Percentiles rank a stretch among this genome's conserved stretches.
phyloP scores from a whole-genome alignment of 2,329 filamentous ascomycete genomes.

The Trichoderma afroharzianum region DNA sequence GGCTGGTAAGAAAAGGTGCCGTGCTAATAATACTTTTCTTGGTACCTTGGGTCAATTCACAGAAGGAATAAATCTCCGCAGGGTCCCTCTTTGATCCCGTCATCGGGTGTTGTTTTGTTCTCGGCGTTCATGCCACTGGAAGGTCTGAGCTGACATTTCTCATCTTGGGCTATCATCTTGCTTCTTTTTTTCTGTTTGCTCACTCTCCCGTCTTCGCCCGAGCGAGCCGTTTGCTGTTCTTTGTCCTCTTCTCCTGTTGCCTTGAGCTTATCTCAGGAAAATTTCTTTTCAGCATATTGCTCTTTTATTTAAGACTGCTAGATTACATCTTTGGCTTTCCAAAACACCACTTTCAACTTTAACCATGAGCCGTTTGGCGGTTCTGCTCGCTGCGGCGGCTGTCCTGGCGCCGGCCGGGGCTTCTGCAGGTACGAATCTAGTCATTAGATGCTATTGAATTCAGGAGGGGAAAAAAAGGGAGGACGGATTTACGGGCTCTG shows the following conservation, averaged over 20 bases:
- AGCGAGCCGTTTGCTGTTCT: neutral
- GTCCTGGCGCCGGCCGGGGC: constrained; percentile 15
- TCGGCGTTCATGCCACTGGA: neutral
- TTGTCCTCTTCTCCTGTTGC: neutral
- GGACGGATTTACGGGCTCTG: neutral
- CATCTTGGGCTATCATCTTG: neutral
- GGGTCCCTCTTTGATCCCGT: neutral
- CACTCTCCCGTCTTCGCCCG: neutral
- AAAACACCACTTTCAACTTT: neutral
- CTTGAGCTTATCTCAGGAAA: neutral
- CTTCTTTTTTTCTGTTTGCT: neutral
- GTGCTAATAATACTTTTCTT: neutral
- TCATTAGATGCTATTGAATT: neutral
- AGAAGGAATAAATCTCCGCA: constrained; percentile 4
- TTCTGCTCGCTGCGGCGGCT: constrained; percentile 20
- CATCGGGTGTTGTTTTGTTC: neutral
- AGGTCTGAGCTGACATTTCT: constrained; percentile 7
- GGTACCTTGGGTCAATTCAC: neutral
- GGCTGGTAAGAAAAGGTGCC: neutral
- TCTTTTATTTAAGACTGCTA: neutral
- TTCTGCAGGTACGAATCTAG: constrained; percentile 18
- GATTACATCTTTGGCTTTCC: neutral
- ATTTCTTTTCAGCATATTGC: neutral
- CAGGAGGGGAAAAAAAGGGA: neutral
- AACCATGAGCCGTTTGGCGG: constrained; percentile 17